These are phyloP conservation scores for Melampsora larici-populina DNA, from an alignment of 1,284 basidiomycete species.

Conservation along the genomic window DNA sequence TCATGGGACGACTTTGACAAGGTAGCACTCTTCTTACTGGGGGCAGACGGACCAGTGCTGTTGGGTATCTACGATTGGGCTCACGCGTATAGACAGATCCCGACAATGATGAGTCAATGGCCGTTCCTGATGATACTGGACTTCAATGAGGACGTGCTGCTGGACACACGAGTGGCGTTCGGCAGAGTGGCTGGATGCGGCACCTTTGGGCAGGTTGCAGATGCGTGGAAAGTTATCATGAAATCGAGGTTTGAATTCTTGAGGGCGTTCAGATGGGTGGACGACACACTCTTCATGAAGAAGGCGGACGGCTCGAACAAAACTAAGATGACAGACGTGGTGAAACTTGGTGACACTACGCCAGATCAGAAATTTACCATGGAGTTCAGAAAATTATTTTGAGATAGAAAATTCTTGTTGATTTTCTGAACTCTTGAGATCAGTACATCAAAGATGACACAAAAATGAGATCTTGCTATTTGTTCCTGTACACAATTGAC, in stretches of 20 bases:
- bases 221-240: not conserved
- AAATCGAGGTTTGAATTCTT: not conserved
- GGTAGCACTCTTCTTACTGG: not conserved
- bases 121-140: not conserved
- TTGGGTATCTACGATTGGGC: not conserved
- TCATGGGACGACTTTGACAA: too few relatives aligned
- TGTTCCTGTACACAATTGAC: too few relatives aligned
- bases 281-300: not conserved
- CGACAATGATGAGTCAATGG: not conserved
- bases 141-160: not conserved
- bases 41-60: not conserved
- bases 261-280: not conserved
- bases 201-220: not conserved
- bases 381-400: too few relatives aligned
- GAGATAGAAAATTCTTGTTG: too few relatives aligned
- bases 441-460: too few relatives aligned
- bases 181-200: slow-evolving; percentile 9
- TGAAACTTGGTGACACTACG: too few relatives aligned
- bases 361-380: too few relatives aligned
- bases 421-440: too few relatives aligned
- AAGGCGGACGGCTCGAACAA: too few relatives aligned
- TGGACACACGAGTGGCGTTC: slow-evolving; percentile 1
- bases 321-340: too few relatives aligned
- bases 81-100: slow-evolving; percentile 15
- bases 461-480: too few relatives aligned